Conservation (phyloP, 192 early-diverging fungal genomes). For the Mortierella antarctica region DNA sequence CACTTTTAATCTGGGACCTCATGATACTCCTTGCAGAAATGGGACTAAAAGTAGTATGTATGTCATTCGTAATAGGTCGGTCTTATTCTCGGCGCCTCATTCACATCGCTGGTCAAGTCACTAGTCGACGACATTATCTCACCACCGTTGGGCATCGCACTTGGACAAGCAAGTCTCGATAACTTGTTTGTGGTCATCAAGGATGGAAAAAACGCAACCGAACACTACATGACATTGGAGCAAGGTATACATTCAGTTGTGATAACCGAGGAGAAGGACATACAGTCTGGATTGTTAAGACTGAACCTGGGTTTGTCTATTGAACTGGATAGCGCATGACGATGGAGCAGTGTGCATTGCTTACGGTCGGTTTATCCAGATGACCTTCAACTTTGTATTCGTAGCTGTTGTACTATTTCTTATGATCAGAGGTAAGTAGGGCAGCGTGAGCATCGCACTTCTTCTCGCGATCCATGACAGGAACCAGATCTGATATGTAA, state of each 20-base stretch:
- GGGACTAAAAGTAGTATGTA: not conserved
- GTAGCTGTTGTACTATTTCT: slow-evolving; percentile 29
- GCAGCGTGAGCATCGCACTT: not conserved
- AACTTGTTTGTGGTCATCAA: slow-evolving; percentile 44
- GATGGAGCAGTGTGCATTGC: slow-evolving; percentile 48
- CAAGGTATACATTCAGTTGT: slow-evolving; percentile 9
- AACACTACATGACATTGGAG: slow-evolving; percentile 27
- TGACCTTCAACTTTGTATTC: slow-evolving; percentile 40
- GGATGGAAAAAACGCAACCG: slow-evolving; percentile 24
- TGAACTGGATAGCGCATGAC: slow-evolving; percentile 15
- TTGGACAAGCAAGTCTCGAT: slow-evolving; percentile 40
- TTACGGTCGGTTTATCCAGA: slow-evolving; percentile 37
- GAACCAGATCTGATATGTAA: not conserved
- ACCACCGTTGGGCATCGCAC: slow-evolving; percentile 31
- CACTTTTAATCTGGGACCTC: not conserved
- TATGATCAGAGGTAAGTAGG: slow-evolving; percentile 20
- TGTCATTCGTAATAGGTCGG: slow-evolving; percentile 20
- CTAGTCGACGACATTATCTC: slow-evolving; percentile 40
- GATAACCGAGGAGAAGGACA: not conserved
- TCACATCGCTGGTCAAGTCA: slow-evolving; percentile 30
- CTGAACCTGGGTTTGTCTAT: not conserved
- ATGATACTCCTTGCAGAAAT: not conserved
- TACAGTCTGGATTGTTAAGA: not conserved
- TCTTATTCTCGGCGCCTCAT: slow-evolving; percentile 34
- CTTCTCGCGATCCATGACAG: not conserved